These are phyloP conservation scores for Moesziomyces sp. DNA, from an alignment of 1,284 basidiomycete genomes.

Conservation along the genomic window DNA sequence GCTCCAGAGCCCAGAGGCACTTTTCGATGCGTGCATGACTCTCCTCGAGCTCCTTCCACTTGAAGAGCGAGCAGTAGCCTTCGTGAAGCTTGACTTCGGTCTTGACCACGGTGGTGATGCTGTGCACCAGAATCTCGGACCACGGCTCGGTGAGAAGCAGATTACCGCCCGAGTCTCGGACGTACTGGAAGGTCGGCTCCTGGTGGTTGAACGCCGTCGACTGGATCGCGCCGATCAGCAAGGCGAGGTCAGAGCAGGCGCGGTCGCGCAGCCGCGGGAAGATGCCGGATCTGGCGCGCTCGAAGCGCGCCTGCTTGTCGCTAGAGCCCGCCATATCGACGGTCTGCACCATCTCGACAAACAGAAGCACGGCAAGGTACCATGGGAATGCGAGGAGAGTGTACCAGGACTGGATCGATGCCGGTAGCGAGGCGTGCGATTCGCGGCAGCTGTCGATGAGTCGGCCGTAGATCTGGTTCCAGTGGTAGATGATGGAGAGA, in stretches of 20 bases:
- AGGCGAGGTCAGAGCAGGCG: constrained; percentile 14
- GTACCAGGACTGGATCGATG: constrained; percentile 31
- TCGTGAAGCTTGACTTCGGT: constrained; percentile 26
- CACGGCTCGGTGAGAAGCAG: constrained; percentile 22
- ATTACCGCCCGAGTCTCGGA: constrained; percentile 19
- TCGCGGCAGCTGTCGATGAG: constrained; percentile 22
- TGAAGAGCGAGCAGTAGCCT: constrained; percentile 15
- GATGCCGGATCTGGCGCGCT: constrained; percentile 14
- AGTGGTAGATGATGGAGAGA: constrained; percentile 25
- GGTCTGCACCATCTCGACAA: constrained; percentile 34
- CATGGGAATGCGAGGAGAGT: constrained; percentile 23
- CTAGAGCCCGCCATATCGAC: constrained; percentile 21
- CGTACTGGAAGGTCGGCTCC: constrained; percentile 21
- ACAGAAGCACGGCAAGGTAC: constrained; percentile 26
- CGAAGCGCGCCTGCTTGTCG: constrained; percentile 6
- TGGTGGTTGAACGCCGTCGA: constrained; percentile 9
- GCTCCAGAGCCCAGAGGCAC: constrained; percentile 21
- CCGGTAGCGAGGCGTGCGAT: constrained; percentile 16
- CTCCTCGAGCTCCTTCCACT: constrained; percentile 23
- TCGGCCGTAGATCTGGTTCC: constrained; percentile 21
- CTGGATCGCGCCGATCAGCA: constrained; percentile 20
- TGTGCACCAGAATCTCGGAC: constrained; percentile 27
- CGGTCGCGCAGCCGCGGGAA: constrained; percentile 19
- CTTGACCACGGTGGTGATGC: constrained; percentile 20
- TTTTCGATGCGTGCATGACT: constrained; percentile 7